Conservation (phyloP, 371 early-diverging fungal species). For the Syncephalastrum sp. region DNA sequence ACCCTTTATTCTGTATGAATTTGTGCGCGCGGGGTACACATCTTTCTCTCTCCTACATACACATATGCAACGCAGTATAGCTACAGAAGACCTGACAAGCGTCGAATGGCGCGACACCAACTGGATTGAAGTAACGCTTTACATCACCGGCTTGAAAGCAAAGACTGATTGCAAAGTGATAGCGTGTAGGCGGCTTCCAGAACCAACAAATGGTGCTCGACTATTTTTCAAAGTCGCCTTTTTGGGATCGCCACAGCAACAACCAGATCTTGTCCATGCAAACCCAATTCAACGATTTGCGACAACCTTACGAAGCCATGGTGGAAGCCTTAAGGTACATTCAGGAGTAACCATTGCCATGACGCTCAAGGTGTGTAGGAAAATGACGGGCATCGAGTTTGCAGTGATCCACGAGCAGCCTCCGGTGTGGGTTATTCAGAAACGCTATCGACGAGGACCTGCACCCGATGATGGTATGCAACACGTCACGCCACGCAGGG, state of each 20-base stretch:
- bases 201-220: constrained; percentile 86
- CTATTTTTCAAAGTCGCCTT: constrained; percentile 94
- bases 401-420: constrained; percentile 73
- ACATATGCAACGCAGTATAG: too few relatives aligned
- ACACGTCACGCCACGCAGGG: background rate
- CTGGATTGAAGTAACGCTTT: constrained; percentile 41
- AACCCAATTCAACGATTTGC: constrained; percentile 87
- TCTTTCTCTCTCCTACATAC: too few relatives aligned
- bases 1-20: too few relatives aligned
- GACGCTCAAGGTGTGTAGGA: constrained; percentile 33
- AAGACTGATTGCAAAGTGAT: background rate
- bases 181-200: constrained; percentile 69
- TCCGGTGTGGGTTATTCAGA: constrained; percentile 86
- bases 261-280: constrained; percentile 98
- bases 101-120: constrained; percentile 52
- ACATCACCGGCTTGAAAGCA: too few relatives aligned
- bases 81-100: constrained; percentile 44
- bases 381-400: constrained; percentile 91
- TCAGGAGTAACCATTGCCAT: background rate
- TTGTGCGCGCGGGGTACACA: too few relatives aligned
- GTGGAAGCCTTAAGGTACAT: constrained; percentile 59
- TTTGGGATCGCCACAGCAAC: constrained; percentile 95
- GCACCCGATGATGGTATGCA: constrained; percentile 53
- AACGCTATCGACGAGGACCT: constrained; percentile 68
- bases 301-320: constrained; percentile 54